Percentiles rank a stretch among this genome's conserved stretches.
phyloP scores from a whole-genome alignment of 2,329 filamentous ascomycete species.

The Tolypocladium inflatum region DNA sequence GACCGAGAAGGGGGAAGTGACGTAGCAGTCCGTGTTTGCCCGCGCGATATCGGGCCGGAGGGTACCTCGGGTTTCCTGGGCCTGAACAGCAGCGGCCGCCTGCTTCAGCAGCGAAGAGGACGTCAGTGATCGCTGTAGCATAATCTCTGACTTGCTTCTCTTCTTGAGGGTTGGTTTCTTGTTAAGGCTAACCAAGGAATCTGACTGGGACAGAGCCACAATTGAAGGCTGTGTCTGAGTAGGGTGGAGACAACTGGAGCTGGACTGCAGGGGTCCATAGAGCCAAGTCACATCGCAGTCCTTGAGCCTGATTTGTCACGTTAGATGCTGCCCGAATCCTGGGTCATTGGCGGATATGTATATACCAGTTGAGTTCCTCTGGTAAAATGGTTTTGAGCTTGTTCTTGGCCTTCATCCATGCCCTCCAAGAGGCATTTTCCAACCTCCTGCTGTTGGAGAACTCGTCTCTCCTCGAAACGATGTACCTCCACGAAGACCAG shows the following conservation, averaged over 20 bases:
- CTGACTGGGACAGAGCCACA: slow-evolving; percentile 39
- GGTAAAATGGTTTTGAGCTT: slow-evolving; percentile 80
- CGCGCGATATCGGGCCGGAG: slow-evolving; percentile 50
- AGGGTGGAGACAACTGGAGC: slow-evolving; percentile 44
- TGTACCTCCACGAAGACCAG: slow-evolving; percentile 94
- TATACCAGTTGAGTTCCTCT: slow-evolving; percentile 84
- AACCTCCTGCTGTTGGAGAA: slow-evolving; percentile 75
- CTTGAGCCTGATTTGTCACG: slow-evolving; percentile 35
- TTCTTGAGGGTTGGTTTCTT: slow-evolving; percentile 96
- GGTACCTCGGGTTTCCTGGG: slow-evolving; percentile 55
- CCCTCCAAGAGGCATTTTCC: slow-evolving; percentile 95
- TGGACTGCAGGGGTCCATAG: slow-evolving; percentile 81
- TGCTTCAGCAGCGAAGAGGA: slow-evolving; percentile 84
- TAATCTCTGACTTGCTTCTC: slow-evolving; percentile 89
- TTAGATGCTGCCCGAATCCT: no score
- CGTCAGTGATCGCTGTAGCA: slow-evolving; percentile 82
- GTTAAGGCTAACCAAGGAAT: slow-evolving; percentile 53
- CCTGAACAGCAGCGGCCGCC: slow-evolving; percentile 76
- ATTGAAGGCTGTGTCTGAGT: slow-evolving; percentile 31
- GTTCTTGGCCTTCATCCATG: slow-evolving; percentile 90
- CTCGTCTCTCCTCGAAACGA: slow-evolving; percentile 67
- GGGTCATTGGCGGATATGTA: no score
- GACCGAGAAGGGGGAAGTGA: slow-evolving; percentile 53
- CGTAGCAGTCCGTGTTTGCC: slow-evolving; percentile 61
- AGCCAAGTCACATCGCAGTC: slow-evolving; percentile 97